Base-by-base conservation (phyloP, 2,329 filamentous ascomycete genomes). In the Talaromyces verruculosus region DNA sequence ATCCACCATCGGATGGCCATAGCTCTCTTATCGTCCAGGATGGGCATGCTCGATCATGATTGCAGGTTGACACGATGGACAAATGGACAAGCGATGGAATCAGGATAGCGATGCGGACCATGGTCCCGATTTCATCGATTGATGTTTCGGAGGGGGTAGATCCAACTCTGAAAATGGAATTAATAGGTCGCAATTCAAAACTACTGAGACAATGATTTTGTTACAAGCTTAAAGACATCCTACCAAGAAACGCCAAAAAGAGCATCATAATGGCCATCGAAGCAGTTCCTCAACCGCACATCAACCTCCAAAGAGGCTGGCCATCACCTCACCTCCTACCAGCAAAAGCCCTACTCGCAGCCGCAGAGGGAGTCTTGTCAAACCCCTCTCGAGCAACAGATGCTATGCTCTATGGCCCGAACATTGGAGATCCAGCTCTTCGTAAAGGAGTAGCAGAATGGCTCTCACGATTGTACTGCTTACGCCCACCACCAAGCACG, bases 361-460 rank as follows among this genome's bases (percentile, higher is more conserved):
- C 19, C 7, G 57, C 57, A 60, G 37, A 60, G 2, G 57, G 22
- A 30, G 57, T 28, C 37, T 43, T 59, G 15, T 45, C 37, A 28
- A n/a, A 45, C 22, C 22, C 19, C 25, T 5, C 17, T 7, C 57
- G 57, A 41, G n/a, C 57, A 45, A 60, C 57, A 45, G 57, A 60
- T 43, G 33, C 37, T 15, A 30, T 60, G 57, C 57, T 60, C 8
- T 60, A 60, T 30, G 57, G 57, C 2, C 57, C 57, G 8, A 60
- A 60, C 39, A 60, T 60, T 60, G 57, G 37, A n/a, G 37, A 60
- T 45, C 57, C 57, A 28, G 57, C 57, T n/a, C 57, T 60, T 25
- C 57, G 57, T 2, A 60, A 60, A 41, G 57, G 37, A 10, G 37
- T 60, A 8, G 57, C 57, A 33, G 57, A 60, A 30, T 45, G 57